Evolutionary conservation across 1,139 yeast species (phyloP).

Genomic region (Yamadazyma friedrichii): DNA sequence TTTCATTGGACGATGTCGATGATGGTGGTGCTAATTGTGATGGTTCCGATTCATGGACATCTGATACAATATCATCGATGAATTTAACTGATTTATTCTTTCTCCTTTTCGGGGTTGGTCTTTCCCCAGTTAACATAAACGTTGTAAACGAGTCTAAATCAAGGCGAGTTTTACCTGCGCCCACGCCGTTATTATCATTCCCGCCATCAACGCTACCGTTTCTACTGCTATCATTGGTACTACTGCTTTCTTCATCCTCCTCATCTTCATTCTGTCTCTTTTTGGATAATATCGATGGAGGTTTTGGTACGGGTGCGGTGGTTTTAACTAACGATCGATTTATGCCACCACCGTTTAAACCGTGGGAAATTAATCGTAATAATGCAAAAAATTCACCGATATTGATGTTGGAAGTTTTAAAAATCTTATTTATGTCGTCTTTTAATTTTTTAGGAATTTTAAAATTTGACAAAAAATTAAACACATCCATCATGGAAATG

Average conservation of each 20-base stretch:
- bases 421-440: constrained; percentile 48
- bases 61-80: constrained; percentile 59
- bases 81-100: constrained; percentile 66
- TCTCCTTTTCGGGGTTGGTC: constrained; percentile 43
- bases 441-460: constrained; percentile 43
- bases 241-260: constrained; percentile 24
- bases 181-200: constrained; percentile 15
- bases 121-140: constrained; percentile 69
- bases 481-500: constrained; percentile 61
- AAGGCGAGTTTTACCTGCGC: constrained; percentile 20
- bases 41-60: constrained; percentile 33
- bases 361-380: constrained; percentile 61
- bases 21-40: constrained; percentile 18
- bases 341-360: constrained; percentile 47
- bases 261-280: constrained; percentile 49
- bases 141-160: constrained; percentile 77
- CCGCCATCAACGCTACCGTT: constrained; percentile 20
- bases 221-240: neutral
- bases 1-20: constrained; percentile 19
- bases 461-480: constrained; percentile 61
- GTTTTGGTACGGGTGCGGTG: constrained; percentile 62
- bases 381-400: constrained; percentile 78
- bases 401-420: constrained; percentile 52
- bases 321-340: constrained; percentile 48
- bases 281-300: constrained; percentile 63